Evolutionary conservation across 1,284 basidiomycete genomes (phyloP).

Genomic region (Sporisorium graminicola): DNA sequence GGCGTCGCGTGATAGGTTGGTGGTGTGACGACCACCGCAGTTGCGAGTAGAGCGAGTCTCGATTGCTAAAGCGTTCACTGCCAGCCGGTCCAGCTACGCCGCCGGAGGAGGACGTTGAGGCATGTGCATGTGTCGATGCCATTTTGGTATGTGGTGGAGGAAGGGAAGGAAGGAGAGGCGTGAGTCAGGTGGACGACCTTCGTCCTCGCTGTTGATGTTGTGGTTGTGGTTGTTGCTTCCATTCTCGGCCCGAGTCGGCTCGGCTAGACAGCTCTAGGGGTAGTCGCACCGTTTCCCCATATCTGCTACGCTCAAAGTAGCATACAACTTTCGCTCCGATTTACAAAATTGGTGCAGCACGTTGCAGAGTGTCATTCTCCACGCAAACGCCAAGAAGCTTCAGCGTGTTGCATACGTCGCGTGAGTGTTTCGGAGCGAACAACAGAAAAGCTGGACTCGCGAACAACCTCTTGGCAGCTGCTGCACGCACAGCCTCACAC

Average conservation of each 20-base stretch:
- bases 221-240: neutral
- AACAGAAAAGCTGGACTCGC: too few species aligned
- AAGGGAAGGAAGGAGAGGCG: neutral
- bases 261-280: too few species aligned
- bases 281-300: too few species aligned
- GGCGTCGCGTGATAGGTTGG: conserved; percentile 25
- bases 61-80: conserved; percentile 4
- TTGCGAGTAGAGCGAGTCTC: conserved; percentile 42
- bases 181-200: neutral
- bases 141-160: neutral
- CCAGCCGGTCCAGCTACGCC: neutral
- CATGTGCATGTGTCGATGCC: neutral
- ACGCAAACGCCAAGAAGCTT: neutral
- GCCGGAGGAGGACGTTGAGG: conserved; percentile 3
- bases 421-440: conserved; percentile 8
- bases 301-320: too few species aligned
- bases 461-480: neutral
- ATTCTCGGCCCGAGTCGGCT: neutral
- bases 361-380: too few species aligned
- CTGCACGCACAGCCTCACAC: conserved; percentile 22
- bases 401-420: neutral
- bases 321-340: neutral
- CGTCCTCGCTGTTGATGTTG: neutral
- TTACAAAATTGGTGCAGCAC: too few species aligned
- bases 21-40: conserved; percentile 34